Evolutionary conservation across 495 filamentous ascomycete genomes (phyloP).

Genomic region (Xylaria acuta): DNA sequence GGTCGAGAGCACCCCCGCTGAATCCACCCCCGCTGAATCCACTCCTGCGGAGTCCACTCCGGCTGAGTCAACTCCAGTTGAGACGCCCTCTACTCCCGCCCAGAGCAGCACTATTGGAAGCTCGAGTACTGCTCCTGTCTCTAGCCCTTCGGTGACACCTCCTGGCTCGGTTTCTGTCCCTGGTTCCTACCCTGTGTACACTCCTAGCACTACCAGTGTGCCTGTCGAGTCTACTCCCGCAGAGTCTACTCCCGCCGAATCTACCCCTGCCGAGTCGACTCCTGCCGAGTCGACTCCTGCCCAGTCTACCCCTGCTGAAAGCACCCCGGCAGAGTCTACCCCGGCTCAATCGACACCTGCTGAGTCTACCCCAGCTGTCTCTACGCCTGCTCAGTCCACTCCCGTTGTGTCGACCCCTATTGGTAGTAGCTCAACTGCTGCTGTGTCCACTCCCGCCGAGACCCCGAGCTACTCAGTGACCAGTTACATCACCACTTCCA

Average conservation of each 20-base stretch:
- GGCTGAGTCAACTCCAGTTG: slow-evolving; percentile 16
- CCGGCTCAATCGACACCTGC: slow-evolving; percentile 29
- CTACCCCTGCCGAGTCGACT: not conserved
- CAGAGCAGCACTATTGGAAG: slow-evolving; percentile 21
- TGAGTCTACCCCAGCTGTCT: slow-evolving; percentile 21
- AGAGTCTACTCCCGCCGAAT: slow-evolving; percentile 2
- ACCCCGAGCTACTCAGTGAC: slow-evolving; percentile 38
- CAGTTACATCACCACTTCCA: slow-evolving; percentile 60
- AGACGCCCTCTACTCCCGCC: slow-evolving; percentile 11
- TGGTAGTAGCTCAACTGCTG: slow-evolving; percentile 36
- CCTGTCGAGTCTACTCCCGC: slow-evolving; percentile 14
- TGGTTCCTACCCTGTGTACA: slow-evolving; percentile 29
- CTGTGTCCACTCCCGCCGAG: slow-evolving; percentile 30
- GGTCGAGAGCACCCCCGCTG: slow-evolving; percentile 22
- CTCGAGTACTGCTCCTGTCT: slow-evolving; percentile 27
- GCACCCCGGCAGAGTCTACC: slow-evolving; percentile 27
- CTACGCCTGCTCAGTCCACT: slow-evolving; percentile 29
- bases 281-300: slow-evolving; percentile 30
- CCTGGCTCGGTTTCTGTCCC: slow-evolving; percentile 12
- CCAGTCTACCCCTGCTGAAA: slow-evolving; percentile 13
- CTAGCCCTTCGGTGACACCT: slow-evolving; percentile 15
- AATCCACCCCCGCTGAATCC: slow-evolving; percentile 13
- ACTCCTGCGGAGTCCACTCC: slow-evolving; percentile 29
- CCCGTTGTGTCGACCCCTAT: slow-evolving; percentile 17
- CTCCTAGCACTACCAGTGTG: slow-evolving; percentile 25